Base-by-base conservation (phyloP, 768 basidiomycete genomes). In the Trametes elegans region DNA sequence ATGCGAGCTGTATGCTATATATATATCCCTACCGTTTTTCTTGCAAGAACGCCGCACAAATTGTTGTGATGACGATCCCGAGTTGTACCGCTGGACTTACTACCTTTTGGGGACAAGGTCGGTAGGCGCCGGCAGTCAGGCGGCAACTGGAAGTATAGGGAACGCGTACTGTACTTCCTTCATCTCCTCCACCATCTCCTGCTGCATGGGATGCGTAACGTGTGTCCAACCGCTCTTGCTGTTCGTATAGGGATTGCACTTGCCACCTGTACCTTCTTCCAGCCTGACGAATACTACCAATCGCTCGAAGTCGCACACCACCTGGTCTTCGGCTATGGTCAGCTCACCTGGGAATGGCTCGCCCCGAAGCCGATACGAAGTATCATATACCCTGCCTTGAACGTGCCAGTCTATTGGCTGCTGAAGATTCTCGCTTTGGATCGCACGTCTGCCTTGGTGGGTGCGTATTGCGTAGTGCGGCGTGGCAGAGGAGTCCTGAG, bases 271-370 rank as follows among this genome's bases (percentile, higher is more conserved):
- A 92, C 94, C 4, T 90, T 88, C 73, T 98, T 98, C 68, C 95
- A 98, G 68, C 94, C 97, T 8, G 97, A 99, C 70, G 97, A 98
- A 71, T 96, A 90, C 70, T 98, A 88, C 64, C 97, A 99, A 67
- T 82, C 93, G 6, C 79, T 98, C 39, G 97, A 99, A 67, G 88
- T 91, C 41, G 97, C 97, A 0, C 90, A 98, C 68, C 78, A 78
- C 52, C 71, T 85, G 38, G 91, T 97, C 45, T 98, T 92, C 68
- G 93, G 94, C 41, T 93, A 93, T 71, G 96, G 94, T 2, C 79
- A 86, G 61, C 75, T 93, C 36, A 98, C 95, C 21, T 99, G 97
- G 97, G 97, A 99, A 75, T 99, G 97, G 97, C 72, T 80, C 39
- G 71, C 79, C 45, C 71, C 77, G 19, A 68, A 68, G 13, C 90